phyloP scores from a whole-genome alignment of 305 asterid genomes.

The Fraxinus albicans region DNA sequence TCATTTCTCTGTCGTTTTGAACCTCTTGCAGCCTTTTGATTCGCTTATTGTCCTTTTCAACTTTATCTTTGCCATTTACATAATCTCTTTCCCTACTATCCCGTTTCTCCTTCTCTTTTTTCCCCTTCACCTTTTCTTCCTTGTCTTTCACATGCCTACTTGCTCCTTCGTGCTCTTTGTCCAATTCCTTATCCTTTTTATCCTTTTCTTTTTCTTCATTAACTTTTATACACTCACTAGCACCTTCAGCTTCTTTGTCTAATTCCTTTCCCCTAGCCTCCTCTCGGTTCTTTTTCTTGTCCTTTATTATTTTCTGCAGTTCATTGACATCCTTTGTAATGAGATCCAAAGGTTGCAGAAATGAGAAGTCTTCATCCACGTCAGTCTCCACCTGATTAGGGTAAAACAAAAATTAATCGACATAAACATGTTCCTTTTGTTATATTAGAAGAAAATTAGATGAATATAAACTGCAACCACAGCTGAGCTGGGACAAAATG shows the following conservation, averaged over 20 bases:
- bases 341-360: conserved; percentile 42
- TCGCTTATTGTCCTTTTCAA: conserved; percentile 18
- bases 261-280: conserved; percentile 28
- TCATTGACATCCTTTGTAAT: conserved; percentile 40
- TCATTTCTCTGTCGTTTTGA: neutral
- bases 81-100: conserved; percentile 18
- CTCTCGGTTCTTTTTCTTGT: conserved; percentile 23
- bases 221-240: conserved; percentile 1
- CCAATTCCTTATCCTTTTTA: neutral
- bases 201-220: conserved; percentile 5
- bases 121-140: conserved; percentile 2
- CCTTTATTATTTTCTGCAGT: conserved; percentile 27
- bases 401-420: conserved; percentile 12
- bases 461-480: neutral
- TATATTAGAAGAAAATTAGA: neutral
- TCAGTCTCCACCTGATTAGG: conserved; percentile 35
- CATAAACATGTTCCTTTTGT: neutral
- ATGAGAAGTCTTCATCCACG: conserved; percentile 33
- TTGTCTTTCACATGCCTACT: conserved; percentile 6
- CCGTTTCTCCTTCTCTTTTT: conserved; percentile 23
- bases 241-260: neutral
- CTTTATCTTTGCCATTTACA: conserved; percentile 21
- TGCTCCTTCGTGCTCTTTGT: conserved; percentile 17
- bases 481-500: neutral
- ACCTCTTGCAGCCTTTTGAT: conserved; percentile 1